Evolutionary conservation across 1,284 basidiomycete genomes (phyloP).

Genomic region (Nidula niveotomentosa): DNA sequence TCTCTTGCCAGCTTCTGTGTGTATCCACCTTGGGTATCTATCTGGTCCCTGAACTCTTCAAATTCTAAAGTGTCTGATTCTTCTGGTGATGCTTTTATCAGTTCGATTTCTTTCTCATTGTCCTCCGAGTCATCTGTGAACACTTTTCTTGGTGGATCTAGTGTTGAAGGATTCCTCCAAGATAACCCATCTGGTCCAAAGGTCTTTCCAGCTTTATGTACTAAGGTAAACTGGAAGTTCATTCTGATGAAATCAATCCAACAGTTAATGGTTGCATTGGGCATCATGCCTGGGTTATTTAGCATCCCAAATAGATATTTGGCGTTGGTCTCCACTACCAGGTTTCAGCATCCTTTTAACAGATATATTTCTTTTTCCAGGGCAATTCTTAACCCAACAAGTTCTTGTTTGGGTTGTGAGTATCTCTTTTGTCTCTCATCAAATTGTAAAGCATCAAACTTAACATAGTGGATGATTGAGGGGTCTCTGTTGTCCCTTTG

Average conservation of each 20-base stretch:
- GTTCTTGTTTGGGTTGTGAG: slow-evolving; percentile 37
- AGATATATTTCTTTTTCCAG: slow-evolving; percentile 19
- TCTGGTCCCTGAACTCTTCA: neutral
- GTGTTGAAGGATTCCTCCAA: neutral
- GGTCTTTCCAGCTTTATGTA: neutral
- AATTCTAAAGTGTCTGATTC: neutral
- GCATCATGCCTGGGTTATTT: slow-evolving; percentile 30
- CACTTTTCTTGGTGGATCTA: neutral
- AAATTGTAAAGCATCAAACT: slow-evolving; percentile 32
- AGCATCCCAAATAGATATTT: slow-evolving; percentile 39
- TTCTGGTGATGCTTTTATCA: neutral
- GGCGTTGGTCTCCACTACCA: slow-evolving; percentile 34
- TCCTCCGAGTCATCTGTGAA: neutral
- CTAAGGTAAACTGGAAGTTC: neutral
- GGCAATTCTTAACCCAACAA: slow-evolving; percentile 32
- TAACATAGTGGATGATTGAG: slow-evolving; percentile 10
- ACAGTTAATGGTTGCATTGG: slow-evolving; percentile 29
- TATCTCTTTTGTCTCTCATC: slow-evolving; percentile 31
- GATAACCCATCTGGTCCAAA: neutral
- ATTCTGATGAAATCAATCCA: slow-evolving; percentile 27
- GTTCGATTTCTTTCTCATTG: neutral
- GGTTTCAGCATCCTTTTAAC: slow-evolving; percentile 28
- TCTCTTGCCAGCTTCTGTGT: neutral
- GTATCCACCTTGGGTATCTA: neutral
- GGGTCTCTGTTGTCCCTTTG: slow-evolving; percentile 21